Base-by-base conservation (phyloP, 1,284 basidiomycete genomes). In the Pholiota adiposa region DNA sequence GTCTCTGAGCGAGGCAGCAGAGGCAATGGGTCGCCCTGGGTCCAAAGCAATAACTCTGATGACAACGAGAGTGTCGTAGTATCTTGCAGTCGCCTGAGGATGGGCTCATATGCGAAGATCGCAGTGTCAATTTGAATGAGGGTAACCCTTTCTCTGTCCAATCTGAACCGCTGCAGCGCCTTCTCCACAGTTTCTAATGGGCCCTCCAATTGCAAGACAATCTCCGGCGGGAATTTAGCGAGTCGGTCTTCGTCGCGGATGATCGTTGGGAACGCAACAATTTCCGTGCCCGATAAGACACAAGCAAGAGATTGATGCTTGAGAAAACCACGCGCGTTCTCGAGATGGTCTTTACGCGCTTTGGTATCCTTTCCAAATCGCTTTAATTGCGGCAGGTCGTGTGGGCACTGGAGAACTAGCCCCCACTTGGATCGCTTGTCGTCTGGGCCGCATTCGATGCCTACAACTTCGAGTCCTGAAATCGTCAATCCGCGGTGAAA, bases 61-160 rank as follows among this genome's bases (percentile, higher is more conserved):
- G 77, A 69, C 3, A 89, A 72, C 1, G 84, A 79, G 5, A 86
- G 60, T 0, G 59, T 61, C 11, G 68, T 74, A 56, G 75, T 79
- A 14, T 73, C 69, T 66, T 88, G 80, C n/a, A 89, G 72, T 3
- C 78, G 80, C 49, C 72, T 78, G 25, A 89, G 73, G 18, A 89
- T 75, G 1, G 86, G 86, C 63, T 87, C 83, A 60, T 82, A 89
- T 0, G 87, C 72, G 65, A 87, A 89, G 3, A 87, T 70, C 0
- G 85, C 84, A 0, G 83, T 83, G 60, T 88, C 79, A 19, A 88
- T 82, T 61, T 83, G 82, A 18, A 88, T 63, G 16, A 89, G 74
- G 25, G 76, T 75, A 48, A 86, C 67, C 4, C 69, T 63, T 4
- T 72, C 73, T 1, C 61, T 58, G 46, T 78, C 79, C 48, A 88